These are phyloP conservation scores for Endoconidiophora laricicola DNA, from an alignment of 2,329 filamentous ascomycete species.

Conservation along the genomic window DNA sequence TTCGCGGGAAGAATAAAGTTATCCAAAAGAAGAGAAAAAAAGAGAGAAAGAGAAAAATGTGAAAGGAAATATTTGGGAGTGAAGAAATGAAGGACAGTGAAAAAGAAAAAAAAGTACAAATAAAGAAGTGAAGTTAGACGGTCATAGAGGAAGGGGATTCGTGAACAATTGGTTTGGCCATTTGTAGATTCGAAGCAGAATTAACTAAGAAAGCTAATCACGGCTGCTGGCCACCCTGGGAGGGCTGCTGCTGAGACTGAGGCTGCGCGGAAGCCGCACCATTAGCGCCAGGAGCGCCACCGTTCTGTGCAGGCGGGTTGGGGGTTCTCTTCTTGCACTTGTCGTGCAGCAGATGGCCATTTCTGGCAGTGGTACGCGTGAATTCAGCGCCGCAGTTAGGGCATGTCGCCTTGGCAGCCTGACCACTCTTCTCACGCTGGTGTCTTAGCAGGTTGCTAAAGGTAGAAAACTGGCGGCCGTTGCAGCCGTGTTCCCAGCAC, in stretches of 20 bases:
- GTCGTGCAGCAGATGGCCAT: constrained; percentile 71
- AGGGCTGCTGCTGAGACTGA: not conserved
- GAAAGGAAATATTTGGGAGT: not conserved
- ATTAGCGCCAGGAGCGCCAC: constrained; percentile 1
- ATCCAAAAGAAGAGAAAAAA: not conserved
- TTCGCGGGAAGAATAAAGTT: no score
- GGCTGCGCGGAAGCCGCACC: not conserved
- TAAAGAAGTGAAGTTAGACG: no score
- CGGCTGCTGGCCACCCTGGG: not conserved
- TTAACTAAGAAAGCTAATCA: not conserved
- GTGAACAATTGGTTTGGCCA: no score
- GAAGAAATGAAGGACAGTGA: not conserved
- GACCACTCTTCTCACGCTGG: constrained; percentile 86
- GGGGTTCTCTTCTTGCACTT: constrained; percentile 59
- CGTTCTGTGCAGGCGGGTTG: not conserved
- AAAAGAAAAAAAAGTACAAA: constrained; percentile 5
- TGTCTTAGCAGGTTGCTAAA: constrained; percentile 90
- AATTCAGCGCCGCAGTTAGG: constrained; percentile 88
- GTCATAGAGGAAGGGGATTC: no score
- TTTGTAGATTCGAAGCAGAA: no score
- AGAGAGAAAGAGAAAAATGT: not conserved
- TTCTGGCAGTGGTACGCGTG: constrained; percentile 72
- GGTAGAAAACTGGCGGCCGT: constrained; percentile 86
- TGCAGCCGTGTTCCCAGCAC: constrained; percentile 95
- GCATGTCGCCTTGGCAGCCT: constrained; percentile 74